Conservation (phyloP, 2,329 filamentous ascomycete species). For the Hypomyces perniciosus region DNA sequence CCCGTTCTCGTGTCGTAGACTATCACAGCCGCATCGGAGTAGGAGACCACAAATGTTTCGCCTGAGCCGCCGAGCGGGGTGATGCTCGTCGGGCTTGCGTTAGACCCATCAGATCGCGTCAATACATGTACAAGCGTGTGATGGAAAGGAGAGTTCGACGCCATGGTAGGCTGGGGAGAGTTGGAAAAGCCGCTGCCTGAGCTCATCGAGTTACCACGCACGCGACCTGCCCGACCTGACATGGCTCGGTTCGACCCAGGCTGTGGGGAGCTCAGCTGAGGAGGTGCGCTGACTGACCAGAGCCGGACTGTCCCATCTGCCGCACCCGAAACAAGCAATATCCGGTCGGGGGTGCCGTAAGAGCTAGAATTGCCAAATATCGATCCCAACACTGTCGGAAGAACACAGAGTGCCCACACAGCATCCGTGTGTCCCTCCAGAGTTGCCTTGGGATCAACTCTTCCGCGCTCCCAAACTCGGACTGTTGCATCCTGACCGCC, state of each 20-base stretch:
- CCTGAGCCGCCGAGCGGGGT: constrained; percentile 77
- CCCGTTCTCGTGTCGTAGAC: constrained; percentile 90
- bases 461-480: constrained; percentile 88
- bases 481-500: constrained; percentile 92
- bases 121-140: constrained; percentile 87
- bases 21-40: constrained; percentile 81
- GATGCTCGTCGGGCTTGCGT: constrained; percentile 82
- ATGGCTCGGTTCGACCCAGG: constrained; percentile 56
- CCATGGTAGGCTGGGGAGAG: constrained; percentile 81
- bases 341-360: constrained; percentile 76
- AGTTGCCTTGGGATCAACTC: constrained; percentile 91
- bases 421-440: constrained; percentile 92
- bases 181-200: constrained; percentile 89
- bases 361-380: constrained; percentile 72
- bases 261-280: constrained; percentile 76
- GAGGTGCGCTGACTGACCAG: constrained; percentile 90
- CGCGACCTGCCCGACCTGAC: constrained; percentile 59
- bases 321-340: constrained; percentile 83
- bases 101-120: constrained; percentile 55
- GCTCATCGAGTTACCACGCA: constrained; percentile 87
- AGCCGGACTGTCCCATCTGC: constrained; percentile 89
- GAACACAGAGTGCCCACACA: constrained; percentile 90
- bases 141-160: constrained; percentile 79
- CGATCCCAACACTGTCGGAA: constrained; percentile 74
- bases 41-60: constrained; percentile 88